Percentiles rank a stretch among this genome's conserved stretches.
phyloP scores from a whole-genome alignment of 1,284 basidiomycete species.

The Pseudozyma tsukubaensis region DNA sequence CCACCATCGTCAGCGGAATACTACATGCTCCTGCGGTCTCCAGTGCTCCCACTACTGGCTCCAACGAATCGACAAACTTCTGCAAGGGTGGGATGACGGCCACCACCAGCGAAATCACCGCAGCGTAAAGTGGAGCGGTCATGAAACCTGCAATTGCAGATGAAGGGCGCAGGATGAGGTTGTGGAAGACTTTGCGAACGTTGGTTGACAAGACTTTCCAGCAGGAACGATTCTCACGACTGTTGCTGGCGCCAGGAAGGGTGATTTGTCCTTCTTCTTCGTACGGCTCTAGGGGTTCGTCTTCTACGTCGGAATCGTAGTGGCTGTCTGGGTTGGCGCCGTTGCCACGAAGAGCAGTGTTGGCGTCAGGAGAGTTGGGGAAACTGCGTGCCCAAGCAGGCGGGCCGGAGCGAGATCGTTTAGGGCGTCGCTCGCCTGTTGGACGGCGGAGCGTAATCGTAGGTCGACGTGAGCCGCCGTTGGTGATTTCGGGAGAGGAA shows the following conservation, averaged over 20 bases:
- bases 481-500: constrained; percentile 11
- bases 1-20: constrained; percentile 87
- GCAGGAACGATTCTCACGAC: constrained; percentile 42
- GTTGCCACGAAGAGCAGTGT: constrained; percentile 13
- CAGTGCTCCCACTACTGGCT: constrained; percentile 70
- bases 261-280: constrained; percentile 44
- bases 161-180: constrained; percentile 53
- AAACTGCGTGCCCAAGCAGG: constrained; percentile 55
- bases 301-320: constrained; percentile 45
- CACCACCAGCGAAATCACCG: constrained; percentile 81
- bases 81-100: constrained; percentile 80
- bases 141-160: constrained; percentile 79
- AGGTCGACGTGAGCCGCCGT: constrained; percentile 10
- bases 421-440: constrained; percentile 37
- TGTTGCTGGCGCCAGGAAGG: constrained; percentile 37
- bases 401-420: constrained; percentile 30
- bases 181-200: constrained; percentile 13
- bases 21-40: constrained; percentile 69
- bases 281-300: constrained; percentile 52
- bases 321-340: constrained; percentile 23
- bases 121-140: constrained; percentile 76
- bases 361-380: constrained; percentile 57
- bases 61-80: constrained; percentile 62
- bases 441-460: constrained; percentile 50
- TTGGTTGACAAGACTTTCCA: constrained; percentile 22